Percentiles rank a stretch among this genome's conserved stretches.
Evolutionary conservation across 1,284 basidiomycete species (phyloP).

Genomic region (Sphagnurus paluster): DNA sequence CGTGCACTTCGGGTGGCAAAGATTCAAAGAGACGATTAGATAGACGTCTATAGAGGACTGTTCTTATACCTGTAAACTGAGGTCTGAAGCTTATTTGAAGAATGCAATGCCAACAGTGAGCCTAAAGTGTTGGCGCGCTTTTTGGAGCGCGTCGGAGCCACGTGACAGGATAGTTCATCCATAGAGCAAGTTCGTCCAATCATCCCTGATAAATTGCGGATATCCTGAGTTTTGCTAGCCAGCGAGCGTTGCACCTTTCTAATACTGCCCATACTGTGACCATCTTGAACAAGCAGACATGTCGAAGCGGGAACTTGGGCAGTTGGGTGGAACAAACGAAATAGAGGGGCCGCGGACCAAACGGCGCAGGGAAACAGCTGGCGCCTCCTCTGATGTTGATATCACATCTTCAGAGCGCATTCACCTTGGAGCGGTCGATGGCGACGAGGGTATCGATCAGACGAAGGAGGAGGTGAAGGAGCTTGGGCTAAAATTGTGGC

Average conservation of each 20-base stretch:
- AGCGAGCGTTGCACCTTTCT: constrained; percentile 7
- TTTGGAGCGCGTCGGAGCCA: constrained; percentile 16
- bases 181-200: constrained; percentile 2
- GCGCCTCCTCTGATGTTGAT: constrained; percentile 36
- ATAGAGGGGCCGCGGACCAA: constrained; percentile 63
- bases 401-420: constrained; percentile 33
- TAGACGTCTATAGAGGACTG: background rate
- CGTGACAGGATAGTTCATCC: constrained; percentile 21
- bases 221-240: constrained; percentile 14
- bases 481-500: constrained; percentile 68
- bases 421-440: constrained; percentile 21
- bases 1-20: constrained; percentile 27
- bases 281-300: constrained; percentile 30
- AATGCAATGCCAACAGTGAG: too few species aligned
- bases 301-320: constrained; percentile 69
- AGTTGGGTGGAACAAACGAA: constrained; percentile 47
- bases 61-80: background rate
- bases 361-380: constrained; percentile 60
- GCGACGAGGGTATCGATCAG: constrained; percentile 24
- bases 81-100: too few species aligned
- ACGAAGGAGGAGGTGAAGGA: constrained; percentile 44
- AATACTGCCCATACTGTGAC: constrained; percentile 1
- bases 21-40: constrained; percentile 30
- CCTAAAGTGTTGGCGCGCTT: constrained; percentile 17
- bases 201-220: constrained; percentile 15